phyloP scores from a whole-genome alignment of 495 filamentous ascomycete genomes.

The Talaromyces stipitatus region DNA sequence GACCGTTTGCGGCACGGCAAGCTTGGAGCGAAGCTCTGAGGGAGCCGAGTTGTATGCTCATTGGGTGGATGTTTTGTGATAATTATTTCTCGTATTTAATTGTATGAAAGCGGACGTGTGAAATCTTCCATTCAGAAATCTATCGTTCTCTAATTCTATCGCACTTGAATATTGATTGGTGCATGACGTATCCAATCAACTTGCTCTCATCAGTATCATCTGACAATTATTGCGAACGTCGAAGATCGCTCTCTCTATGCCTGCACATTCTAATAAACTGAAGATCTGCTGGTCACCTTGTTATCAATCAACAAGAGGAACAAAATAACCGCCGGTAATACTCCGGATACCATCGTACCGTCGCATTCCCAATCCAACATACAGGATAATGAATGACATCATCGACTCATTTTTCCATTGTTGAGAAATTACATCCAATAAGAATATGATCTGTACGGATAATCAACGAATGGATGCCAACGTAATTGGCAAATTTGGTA shows the following conservation, averaged over 20 bases:
- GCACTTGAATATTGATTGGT: background rate
- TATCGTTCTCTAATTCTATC: background rate
- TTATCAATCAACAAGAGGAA: background rate
- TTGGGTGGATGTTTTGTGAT: background rate
- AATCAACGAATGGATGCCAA: background rate
- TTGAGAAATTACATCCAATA: background rate
- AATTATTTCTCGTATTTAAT: background rate
- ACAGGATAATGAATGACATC: too few relatives aligned
- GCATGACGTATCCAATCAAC: background rate
- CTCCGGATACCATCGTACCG: background rate
- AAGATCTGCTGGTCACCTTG: background rate
- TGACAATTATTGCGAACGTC: background rate
- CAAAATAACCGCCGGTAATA: background rate
- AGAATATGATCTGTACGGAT: background rate
- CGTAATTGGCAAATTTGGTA: background rate
- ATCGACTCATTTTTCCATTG: background rate
- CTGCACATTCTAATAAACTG: too few relatives aligned
- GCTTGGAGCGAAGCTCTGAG: background rate
- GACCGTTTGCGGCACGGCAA: background rate
- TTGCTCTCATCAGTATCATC: background rate
- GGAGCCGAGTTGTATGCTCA: background rate
- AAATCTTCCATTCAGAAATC: background rate
- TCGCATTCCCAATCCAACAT: background rate
- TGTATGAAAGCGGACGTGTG: background rate
- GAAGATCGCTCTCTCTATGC: background rate